Evolutionary conservation across 2,329 filamentous ascomycete species (phyloP), one percentile per base, ranked within the genome.

Genomic region (Sarocladium brachiariae): DNA sequence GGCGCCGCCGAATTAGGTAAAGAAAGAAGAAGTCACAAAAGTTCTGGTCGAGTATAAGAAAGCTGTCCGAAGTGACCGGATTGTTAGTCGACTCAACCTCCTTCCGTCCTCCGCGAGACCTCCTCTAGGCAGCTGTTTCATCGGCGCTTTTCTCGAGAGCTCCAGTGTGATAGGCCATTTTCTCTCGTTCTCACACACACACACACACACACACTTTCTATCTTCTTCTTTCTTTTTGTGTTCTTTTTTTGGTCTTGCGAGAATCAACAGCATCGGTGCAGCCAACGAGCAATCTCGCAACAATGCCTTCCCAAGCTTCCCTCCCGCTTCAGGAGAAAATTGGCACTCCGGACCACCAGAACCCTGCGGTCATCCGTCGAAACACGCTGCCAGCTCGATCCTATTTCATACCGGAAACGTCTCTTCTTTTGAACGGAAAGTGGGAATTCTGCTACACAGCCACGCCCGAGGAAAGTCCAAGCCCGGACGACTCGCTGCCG

Each of bases 361-460:
- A 84, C 56, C 70, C 82, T 51, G 59, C 71, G 3, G 68, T 84
- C 25, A 69, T 84, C 14, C 81, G 83, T 60, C 75, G 73, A 55
- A 81, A 81, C 56, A 80, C 77, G 1, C 68, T 84, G 5, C 67
- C 76, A 8, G 75, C 78, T 4, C 73, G 81, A 51, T 74, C 77
- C 46, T 70, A 77, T 56, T 84, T 82, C 59, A 51, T 51, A 81
- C 83, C 54, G 65, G 46, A 49, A 13, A 49, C 49, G 2, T 33
- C 37, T 3, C 21, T 41, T 34, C 38, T 43, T 14, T 37, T 51
- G 49, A 82, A 81, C 57, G 78, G 80, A 33, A 63, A 61, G 23
- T 83, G 80, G 80, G 67, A 75, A 51, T 83, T 83, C 55, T 68
- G 77, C 54, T 72, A 77, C 50, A 68, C 72, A 11, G 55, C 65